Base-by-base conservation (phyloP, 2,329 filamentous ascomycete genomes). In the Rhinocladiella mackenziei region DNA sequence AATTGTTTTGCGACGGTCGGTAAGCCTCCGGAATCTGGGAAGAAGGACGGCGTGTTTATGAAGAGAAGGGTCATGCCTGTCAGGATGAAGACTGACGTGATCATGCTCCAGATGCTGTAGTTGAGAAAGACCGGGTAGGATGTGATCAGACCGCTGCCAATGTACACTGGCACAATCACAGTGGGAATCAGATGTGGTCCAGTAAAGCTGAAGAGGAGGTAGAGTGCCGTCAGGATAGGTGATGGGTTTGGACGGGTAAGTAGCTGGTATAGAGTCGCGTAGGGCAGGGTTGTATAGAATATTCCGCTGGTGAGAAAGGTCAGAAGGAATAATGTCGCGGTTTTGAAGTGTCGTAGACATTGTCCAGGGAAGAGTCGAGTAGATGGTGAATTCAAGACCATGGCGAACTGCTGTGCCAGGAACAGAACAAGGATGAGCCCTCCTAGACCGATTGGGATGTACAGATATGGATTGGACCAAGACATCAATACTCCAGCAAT, bases 241-340 rank as follows among this genome's bases (percentile, higher is more conserved):
- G 41, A 48, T 2, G 44, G 40, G 6, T 40, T 18, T 25, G 37
- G 32, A 9, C 45, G 40, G 3, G 45, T 48, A 20, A 52, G 9
- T 17, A 52, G 37, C 23, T 52, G 49, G 25, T 48, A 52, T n/a
- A 52, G 34, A 5, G 41, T 35, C 5, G 42, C 40, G 30, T 43
- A 52, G 13, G 41, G 38, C 14, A 52, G 13, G n/a, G 22, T 36
- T 11, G 49, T 40, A 3, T 48, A 32, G 30, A 52, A 33, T 11
- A 46, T 43, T 5, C 37, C 49, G 9, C 38, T 36, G 8, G 39
- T 43, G 19, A 45, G 28, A 15, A 45, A 45, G n/a, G 39, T 43
- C 11, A 48, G 29, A 6, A 48, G 7, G 34, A 52, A 43, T 13
- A 52, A 29, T 3, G 28, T 32, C 9, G 31, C 39, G 10, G 45